Percentiles rank a stretch among this genome's conserved stretches.
These are phyloP conservation scores for Solanum sitiens DNA, from an alignment of 257 asterid species.

Conservation along the genomic window DNA sequence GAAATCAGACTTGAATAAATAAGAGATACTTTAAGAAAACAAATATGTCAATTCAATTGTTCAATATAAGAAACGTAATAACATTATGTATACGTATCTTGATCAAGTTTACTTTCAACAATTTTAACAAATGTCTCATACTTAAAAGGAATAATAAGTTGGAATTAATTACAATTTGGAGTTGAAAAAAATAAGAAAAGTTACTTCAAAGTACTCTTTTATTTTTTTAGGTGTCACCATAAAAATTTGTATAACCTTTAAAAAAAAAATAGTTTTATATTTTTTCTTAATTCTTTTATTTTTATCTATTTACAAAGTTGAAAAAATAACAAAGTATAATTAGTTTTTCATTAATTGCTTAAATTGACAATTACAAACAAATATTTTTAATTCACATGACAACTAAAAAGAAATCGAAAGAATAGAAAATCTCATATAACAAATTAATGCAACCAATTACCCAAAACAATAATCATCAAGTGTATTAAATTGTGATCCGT, in stretches of 20 bases:
- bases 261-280: too few relatives aligned
- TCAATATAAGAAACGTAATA: background rate
- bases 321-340: too few relatives aligned
- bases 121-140: background rate
- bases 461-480: background rate
- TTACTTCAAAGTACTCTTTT: background rate
- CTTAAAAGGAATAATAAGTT: background rate
- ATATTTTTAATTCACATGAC: too few relatives aligned
- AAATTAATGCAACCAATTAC: background rate
- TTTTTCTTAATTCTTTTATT: too few relatives aligned
- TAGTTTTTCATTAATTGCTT: too few relatives aligned
- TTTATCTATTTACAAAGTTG: too few relatives aligned
- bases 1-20: background rate
- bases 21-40: background rate
- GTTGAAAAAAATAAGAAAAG: background rate
- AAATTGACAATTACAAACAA: too few relatives aligned
- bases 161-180: background rate
- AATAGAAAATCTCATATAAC: background rate
- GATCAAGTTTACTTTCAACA: background rate
- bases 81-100: background rate
- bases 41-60: background rate
- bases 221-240: background rate
- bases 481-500: background rate
- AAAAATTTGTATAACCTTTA: accelerated
- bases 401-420: background rate